phyloP scores from a whole-genome alignment of 176 grass and related monocot species.

The Rhynchospora tenuis region DNA sequence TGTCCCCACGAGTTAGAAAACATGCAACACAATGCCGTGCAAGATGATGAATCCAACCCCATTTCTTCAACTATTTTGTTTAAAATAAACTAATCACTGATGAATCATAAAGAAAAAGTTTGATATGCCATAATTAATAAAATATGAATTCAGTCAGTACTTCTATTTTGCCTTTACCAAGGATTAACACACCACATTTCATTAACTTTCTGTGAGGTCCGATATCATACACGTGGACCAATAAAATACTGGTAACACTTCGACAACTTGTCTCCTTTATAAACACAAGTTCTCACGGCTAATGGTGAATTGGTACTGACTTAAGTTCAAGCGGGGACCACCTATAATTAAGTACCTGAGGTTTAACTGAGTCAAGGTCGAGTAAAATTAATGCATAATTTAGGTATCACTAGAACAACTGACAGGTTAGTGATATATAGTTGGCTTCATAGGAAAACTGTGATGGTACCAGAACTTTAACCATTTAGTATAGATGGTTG shows the following conservation, averaged over 20 bases:
- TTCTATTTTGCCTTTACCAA: neutral
- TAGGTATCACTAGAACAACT: neutral
- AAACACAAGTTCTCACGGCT: neutral
- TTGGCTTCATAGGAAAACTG: neutral
- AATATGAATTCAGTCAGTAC: neutral
- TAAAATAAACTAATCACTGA: neutral
- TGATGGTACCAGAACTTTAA: neutral
- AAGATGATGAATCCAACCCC: slow-evolving; percentile 97
- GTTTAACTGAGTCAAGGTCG: neutral
- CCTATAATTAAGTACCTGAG: neutral
- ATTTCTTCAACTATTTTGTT: slow-evolving; percentile 52
- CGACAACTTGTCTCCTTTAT: neutral
- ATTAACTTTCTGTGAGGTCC: neutral
- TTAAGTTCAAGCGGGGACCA: neutral
- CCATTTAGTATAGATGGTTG: neutral
- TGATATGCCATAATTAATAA: neutral
- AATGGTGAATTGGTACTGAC: neutral
- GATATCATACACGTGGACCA: neutral
- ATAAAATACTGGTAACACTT: neutral
- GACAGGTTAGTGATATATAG: neutral
- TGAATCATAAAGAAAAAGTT: neutral
- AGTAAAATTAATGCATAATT: neutral
- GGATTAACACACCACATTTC: neutral
- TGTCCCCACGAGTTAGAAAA: slow-evolving; percentile 79
- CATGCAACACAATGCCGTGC: slow-evolving; percentile 95